Conservation (phyloP, 2,329 filamentous ascomycete genomes). For the Kalmusia sp. region DNA sequence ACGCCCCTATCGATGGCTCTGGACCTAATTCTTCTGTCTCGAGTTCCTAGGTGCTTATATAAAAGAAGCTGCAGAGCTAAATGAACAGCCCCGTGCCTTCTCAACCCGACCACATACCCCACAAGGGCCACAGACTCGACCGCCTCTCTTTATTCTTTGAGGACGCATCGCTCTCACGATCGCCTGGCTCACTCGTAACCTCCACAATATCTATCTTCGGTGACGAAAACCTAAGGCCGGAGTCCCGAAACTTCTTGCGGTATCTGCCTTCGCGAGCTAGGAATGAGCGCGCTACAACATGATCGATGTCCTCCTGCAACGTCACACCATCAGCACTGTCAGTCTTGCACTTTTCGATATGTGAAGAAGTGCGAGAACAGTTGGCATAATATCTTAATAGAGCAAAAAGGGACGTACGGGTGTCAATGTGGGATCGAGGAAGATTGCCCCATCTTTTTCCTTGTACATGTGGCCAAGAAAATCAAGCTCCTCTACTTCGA, state of each 20-base stretch:
- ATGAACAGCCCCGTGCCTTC: too few relatives aligned
- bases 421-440: conserved; percentile 6
- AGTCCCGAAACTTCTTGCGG: conserved; percentile 8
- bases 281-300: conserved; percentile 10
- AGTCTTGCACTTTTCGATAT: too few relatives aligned
- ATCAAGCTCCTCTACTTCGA: conserved; percentile 11
- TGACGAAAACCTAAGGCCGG: neutral
- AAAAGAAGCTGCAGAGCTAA: too few relatives aligned
- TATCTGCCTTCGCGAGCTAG: conserved; percentile 5
- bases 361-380: too few relatives aligned
- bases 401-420: neutral
- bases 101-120: too few relatives aligned
- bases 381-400: neutral
- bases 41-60: too few relatives aligned
- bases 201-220: conserved; percentile 4
- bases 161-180: conserved; percentile 1
- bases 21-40: too few relatives aligned
- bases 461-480: conserved; percentile 9
- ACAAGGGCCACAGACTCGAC: too few relatives aligned
- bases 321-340: neutral
- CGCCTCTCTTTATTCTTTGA: too few relatives aligned
- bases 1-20: too few relatives aligned
- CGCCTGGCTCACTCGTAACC: conserved; percentile 4
- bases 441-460: neutral
- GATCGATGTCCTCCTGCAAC: conserved; percentile 11